These are phyloP conservation scores for Ascochyta fabae DNA, from an alignment of 2,329 filamentous ascomycete species.

Conservation along the genomic window DNA sequence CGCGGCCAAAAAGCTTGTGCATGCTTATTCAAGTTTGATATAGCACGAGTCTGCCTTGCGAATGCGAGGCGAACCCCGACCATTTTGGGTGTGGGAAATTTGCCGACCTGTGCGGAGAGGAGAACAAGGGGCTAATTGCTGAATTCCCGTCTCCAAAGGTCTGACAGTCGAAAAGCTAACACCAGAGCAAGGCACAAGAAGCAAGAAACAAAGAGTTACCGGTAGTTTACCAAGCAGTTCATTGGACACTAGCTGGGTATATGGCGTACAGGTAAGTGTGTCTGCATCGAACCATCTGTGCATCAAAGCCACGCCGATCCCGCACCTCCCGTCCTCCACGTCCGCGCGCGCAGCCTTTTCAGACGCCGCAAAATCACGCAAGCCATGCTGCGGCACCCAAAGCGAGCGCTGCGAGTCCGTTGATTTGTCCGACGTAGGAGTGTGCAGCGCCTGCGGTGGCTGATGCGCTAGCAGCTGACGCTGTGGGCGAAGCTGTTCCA, in stretches of 20 bases:
- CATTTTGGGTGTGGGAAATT: too few species aligned
- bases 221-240: not conserved
- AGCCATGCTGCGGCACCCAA: slow-evolving; percentile 17
- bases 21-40: not conserved
- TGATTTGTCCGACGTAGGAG: not conserved
- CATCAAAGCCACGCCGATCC: not conserved
- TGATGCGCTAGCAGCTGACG: slow-evolving; percentile 1
- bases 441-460: not conserved
- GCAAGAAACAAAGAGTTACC: not conserved
- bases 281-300: not conserved
- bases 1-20: slow-evolving; percentile 13
- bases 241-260: not conserved
- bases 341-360: not conserved
- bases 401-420: slow-evolving; percentile 6
- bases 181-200: not conserved
- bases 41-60: not conserved
- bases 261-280: not conserved
- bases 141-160: not conserved
- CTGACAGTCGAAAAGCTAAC: not conserved
- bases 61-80: not conserved
- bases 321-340: not conserved
- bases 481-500: not conserved
- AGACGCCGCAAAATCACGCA: slow-evolving; percentile 2
- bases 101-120: not conserved
- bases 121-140: not conserved